Percentiles rank a stretch among this genome's conserved stretches.
Evolutionary conservation across 257 asterid genomes (phyloP).

Genomic region (Galeopsis tetrahit): DNA sequence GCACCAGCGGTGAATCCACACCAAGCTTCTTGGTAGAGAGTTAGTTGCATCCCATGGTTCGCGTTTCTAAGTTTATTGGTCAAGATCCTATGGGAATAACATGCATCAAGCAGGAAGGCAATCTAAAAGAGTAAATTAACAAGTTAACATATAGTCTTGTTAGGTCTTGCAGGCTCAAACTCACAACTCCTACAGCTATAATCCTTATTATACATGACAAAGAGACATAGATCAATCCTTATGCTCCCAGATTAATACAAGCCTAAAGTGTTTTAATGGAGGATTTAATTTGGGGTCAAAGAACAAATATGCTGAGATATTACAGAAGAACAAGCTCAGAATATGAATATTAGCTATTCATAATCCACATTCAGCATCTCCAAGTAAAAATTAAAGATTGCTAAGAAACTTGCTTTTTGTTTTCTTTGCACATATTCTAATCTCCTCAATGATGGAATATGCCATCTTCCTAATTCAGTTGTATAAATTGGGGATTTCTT

Average conservation of each 20-base stretch:
- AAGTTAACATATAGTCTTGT: neutral
- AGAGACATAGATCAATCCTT: neutral
- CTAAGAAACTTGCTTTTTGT: too few relatives aligned
- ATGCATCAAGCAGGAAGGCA: neutral
- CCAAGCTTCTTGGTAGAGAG: constrained; percentile 28
- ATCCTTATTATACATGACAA: neutral
- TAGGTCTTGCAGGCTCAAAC: neutral
- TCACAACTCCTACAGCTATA: neutral
- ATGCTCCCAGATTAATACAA: neutral
- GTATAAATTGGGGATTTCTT: too few relatives aligned
- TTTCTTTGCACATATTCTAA: too few relatives aligned
- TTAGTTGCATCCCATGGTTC: constrained; percentile 8
- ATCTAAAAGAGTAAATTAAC: neutral
- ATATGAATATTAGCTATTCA: neutral
- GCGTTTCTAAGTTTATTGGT: neutral
- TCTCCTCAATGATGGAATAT: too few relatives aligned
- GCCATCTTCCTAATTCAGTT: too few relatives aligned
- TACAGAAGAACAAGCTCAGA: neutral
- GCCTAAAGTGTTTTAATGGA: neutral
- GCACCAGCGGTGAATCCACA: constrained; percentile 27
- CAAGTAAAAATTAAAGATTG: neutral
- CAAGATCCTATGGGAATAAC: constrained; percentile 9
- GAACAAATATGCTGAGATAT: neutral
- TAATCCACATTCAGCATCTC: neutral
- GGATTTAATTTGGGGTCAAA: neutral